Evolutionary conservation across 2,329 filamentous ascomycete species (phyloP).

Genomic region (Thyridium curvatum): DNA sequence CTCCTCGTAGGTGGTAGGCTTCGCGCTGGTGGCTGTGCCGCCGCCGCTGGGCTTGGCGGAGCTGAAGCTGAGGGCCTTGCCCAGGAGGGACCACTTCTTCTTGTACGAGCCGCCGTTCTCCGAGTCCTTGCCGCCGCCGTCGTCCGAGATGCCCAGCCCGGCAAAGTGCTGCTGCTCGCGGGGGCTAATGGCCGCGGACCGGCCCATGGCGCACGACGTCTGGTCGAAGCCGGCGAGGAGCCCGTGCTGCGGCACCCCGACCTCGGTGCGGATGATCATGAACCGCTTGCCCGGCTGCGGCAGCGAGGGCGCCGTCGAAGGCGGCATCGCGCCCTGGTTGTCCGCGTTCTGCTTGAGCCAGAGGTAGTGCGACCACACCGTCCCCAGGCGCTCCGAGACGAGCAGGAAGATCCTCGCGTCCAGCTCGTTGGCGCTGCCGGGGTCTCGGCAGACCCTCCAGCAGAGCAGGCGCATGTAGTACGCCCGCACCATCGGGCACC

Average conservation of each 20-base stretch:
- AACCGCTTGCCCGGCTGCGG: slow-evolving; percentile 82
- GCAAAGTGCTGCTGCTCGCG: slow-evolving; percentile 36
- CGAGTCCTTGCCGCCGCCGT: slow-evolving; percentile 12
- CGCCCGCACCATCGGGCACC: slow-evolving; percentile 91
- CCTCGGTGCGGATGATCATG: slow-evolving; percentile 80
- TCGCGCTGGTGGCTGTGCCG: no score
- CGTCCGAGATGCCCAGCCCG: slow-evolving; percentile 7
- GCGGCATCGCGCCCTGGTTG: slow-evolving; percentile 42
- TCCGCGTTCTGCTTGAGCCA: slow-evolving; percentile 66
- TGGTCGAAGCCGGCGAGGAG: slow-evolving; percentile 43
- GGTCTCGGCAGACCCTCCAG: slow-evolving; percentile 79
- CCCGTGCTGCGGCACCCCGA: slow-evolving; percentile 38
- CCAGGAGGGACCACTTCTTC: slow-evolving; percentile 60
- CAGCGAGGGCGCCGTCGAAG: slow-evolving; percentile 75
- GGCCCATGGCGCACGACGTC: slow-evolving; percentile 53
- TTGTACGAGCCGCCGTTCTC: slow-evolving; percentile 28
- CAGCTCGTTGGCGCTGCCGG: slow-evolving; percentile 55
- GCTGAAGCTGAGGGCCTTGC: slow-evolving; percentile 52
- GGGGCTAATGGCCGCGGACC: slow-evolving; percentile 55
- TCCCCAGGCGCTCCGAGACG: slow-evolving; percentile 62
- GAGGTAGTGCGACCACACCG: slow-evolving; percentile 73
- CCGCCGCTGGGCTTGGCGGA: slow-evolving; percentile 7
- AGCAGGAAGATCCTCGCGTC: slow-evolving; percentile 67
- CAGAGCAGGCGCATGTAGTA: slow-evolving; percentile 89
- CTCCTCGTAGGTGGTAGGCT: slow-evolving; percentile 27